Evolutionary conservation across 1,284 basidiomycete species (phyloP), one percentile per base, ranked within the genome.

Genomic region (Melampsora allii-populina): DNA sequence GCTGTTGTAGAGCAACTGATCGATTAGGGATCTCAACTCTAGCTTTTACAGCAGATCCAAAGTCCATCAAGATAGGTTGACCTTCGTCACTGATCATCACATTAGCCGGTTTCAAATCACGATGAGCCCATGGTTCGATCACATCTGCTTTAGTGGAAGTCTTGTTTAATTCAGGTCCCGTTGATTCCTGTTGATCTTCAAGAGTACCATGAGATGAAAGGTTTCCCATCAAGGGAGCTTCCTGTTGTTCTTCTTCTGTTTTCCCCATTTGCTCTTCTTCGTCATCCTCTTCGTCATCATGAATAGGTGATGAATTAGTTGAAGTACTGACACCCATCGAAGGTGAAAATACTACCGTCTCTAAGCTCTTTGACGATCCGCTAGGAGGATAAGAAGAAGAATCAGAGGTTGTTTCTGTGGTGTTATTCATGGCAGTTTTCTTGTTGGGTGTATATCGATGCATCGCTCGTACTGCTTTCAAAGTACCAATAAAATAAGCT

Each of bases 21-120:
- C 81, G 77, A 21, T 77, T 76, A 19, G 71, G 66, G 61, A 82
- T 80, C 29, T 75, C 64, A 21, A 81, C 69, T 19, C 79, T 78
- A 10, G 80, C 81, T 46, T 77, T 77, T 56, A 79, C 77, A 9
- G 81, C 79, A 71, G 77, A 78, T 17, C 81, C 81, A 76, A 82
- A 82, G 73, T 82, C 81, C 80, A 81, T 81, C 29, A 82, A 77
- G 45, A 81, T 77, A 19, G 79, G 78, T 63, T 69, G 56, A 24
- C 77, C 78, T 27, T 79, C 78, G 50, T 79, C 79, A 17, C 76
- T 76, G 12, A 82, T 68, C 78, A 82, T 81, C 46, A 81, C 78
- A 75, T 82, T 82, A 39, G 69, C 69, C 4, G 69, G 69, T 65
- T 72, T 72, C 33, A 68, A 60, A 65, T 67, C 64, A 48, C 71